Evolutionary conservation across 2,329 filamentous ascomycete species (phyloP).

Genomic region (Aspergillus pseudoterreus): DNA sequence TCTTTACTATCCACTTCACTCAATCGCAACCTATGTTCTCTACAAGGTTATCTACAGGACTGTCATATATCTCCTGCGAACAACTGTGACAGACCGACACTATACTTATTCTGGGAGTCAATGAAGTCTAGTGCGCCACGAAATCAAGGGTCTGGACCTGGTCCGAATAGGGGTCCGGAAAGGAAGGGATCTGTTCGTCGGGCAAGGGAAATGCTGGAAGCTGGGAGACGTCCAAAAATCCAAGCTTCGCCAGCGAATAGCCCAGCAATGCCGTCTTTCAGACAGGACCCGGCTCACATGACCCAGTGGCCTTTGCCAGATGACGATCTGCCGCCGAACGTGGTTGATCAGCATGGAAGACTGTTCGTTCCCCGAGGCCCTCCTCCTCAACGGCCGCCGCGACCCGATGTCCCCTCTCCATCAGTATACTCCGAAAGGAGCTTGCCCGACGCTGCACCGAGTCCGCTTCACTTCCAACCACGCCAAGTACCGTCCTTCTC

Average conservation of each 20-base stretch:
- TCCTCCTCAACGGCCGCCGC: constrained; percentile 40
- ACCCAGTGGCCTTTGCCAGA: constrained; percentile 48
- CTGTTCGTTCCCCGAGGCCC: constrained; percentile 31
- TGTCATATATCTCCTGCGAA: too few relatives aligned
- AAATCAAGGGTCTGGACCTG: constrained; percentile 8
- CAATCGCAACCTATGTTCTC: constrained; percentile 2
- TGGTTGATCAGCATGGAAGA: constrained; percentile 22
- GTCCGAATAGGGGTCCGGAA: constrained; percentile 9
- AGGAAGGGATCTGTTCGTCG: constrained; percentile 34
- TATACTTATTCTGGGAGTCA: constrained; percentile 3
- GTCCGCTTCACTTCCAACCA: constrained; percentile 16
- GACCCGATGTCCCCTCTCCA: constrained; percentile 37
- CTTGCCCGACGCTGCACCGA: constrained; percentile 22
- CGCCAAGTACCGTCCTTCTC: constrained; percentile 26
- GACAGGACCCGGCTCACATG: constrained; percentile 28
- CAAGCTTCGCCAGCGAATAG: constrained; percentile 10
- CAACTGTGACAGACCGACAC: too few relatives aligned
- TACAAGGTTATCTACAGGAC: too few relatives aligned
- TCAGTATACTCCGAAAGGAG: constrained; percentile 33
- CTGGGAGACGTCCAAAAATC: constrained; percentile 23
- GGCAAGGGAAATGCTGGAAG: constrained; percentile 32
- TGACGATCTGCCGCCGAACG: constrained; percentile 22
- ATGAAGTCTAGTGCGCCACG: constrained; percentile 19
- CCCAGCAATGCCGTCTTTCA: constrained; percentile 12
- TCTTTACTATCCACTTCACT: background rate